phyloP scores from a whole-genome alignment of 495 filamentous ascomycete genomes.

The Talaromyces liani region DNA sequence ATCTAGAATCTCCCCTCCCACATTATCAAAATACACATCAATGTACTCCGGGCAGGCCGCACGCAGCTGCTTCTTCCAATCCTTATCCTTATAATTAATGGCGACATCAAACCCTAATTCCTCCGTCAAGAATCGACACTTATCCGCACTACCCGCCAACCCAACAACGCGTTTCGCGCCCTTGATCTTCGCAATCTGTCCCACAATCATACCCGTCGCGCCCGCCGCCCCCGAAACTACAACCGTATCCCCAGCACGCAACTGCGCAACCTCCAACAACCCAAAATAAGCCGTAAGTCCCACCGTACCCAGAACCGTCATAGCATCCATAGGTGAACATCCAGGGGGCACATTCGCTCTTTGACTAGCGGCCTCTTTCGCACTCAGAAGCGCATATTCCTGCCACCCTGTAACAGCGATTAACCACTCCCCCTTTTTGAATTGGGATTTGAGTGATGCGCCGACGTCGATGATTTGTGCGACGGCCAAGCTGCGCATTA shows the following conservation, averaged over 20 bases:
- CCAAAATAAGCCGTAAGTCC: slow-evolving; percentile 65
- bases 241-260: slow-evolving; percentile 52
- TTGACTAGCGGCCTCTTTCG: slow-evolving; percentile 28
- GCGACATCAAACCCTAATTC: slow-evolving; percentile 45
- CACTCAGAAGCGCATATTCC: slow-evolving; percentile 48
- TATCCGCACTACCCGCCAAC: slow-evolving; percentile 42
- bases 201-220: slow-evolving; percentile 60
- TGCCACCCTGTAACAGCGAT: slow-evolving; percentile 50
- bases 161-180: slow-evolving; percentile 48
- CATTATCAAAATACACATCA: slow-evolving; percentile 54
- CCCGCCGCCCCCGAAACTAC: slow-evolving; percentile 65
- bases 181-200: slow-evolving; percentile 60
- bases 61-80: slow-evolving; percentile 45
- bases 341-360: slow-evolving; percentile 37
- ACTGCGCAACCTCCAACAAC: slow-evolving; percentile 49
- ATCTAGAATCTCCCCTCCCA: slow-evolving; percentile 49
- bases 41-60: slow-evolving; percentile 42
- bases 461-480: slow-evolving; percentile 44
- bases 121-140: slow-evolving; percentile 39
- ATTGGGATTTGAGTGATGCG: slow-evolving; percentile 25
- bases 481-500: slow-evolving; percentile 60
- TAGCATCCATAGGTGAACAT: slow-evolving; percentile 46
- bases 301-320: slow-evolving; percentile 52
- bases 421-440: slow-evolving; percentile 46
- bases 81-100: slow-evolving; percentile 48